These are phyloP conservation scores for Thecaphora thlaspeos DNA, from an alignment of 1,284 basidiomycete species.

Conservation along the genomic window DNA sequence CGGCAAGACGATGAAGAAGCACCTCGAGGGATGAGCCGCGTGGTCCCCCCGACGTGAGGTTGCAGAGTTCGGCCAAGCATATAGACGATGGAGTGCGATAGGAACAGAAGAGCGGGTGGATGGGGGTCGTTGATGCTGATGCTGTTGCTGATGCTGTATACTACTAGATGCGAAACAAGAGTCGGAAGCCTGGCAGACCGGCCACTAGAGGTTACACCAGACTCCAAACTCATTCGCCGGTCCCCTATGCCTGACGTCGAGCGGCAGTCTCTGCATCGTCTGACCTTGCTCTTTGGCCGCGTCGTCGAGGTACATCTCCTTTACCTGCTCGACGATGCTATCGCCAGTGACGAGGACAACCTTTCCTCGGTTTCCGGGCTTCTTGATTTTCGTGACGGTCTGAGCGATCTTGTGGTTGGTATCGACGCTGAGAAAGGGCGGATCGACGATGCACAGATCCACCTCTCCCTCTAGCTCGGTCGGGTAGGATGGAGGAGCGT, in stretches of 20 bases:
- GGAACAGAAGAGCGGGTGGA: too few relatives aligned
- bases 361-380: conserved; percentile 9
- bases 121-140: too few relatives aligned
- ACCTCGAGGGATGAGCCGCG: conserved; percentile 59
- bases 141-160: too few relatives aligned
- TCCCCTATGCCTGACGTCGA: conserved; percentile 28
- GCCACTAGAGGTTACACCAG: conserved; percentile 7
- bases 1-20: conserved; percentile 64
- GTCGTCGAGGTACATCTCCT: conserved; percentile 17
- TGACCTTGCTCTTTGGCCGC: too few relatives aligned
- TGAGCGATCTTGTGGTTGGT: conserved; percentile 27
- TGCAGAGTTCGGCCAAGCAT: too few relatives aligned
- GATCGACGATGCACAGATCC: conserved; percentile 52
- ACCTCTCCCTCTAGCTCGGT: conserved; percentile 38
- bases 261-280: conserved; percentile 12
- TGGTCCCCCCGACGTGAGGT: too few relatives aligned
- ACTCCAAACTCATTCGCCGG: conserved; percentile 35
- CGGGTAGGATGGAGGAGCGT: conserved; percentile 44
- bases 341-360: conserved; percentile 26
- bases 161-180: too few relatives aligned
- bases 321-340: conserved; percentile 27
- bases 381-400: conserved; percentile 13
- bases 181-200: too few relatives aligned
- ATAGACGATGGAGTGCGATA: too few relatives aligned
- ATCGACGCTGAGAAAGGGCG: conserved; percentile 49